Percentiles rank a stretch among this genome's conserved stretches.
phyloP scores from a whole-genome alignment of 2,329 filamentous ascomycete species.

The Apiospora saccharicola region DNA sequence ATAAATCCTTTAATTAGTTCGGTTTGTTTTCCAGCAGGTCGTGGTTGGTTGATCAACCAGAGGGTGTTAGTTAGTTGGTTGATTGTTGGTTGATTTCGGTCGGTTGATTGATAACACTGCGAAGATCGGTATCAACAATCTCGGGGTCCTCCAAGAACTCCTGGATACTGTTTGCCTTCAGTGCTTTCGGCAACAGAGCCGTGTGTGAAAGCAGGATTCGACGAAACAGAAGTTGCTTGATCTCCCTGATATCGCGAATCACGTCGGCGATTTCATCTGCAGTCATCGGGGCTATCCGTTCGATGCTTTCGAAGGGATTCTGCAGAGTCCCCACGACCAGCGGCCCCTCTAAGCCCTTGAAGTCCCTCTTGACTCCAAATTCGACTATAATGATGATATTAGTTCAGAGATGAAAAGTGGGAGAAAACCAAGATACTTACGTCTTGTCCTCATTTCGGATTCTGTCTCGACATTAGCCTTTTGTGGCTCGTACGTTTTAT shows the following conservation, averaged over 20 bases:
- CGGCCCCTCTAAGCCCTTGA: constrained; percentile 41
- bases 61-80: too few relatives aligned
- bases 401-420: too few relatives aligned
- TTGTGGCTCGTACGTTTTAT: constrained; percentile 38
- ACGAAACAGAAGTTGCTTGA: constrained; percentile 58
- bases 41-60: too few relatives aligned
- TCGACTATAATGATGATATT: neutral
- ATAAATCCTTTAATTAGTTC: too few relatives aligned
- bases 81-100: too few relatives aligned
- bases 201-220: constrained; percentile 54
- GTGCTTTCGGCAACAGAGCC: constrained; percentile 51
- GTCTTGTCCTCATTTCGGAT: constrained; percentile 43
- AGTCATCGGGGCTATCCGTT: constrained; percentile 47
- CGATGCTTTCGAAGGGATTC: constrained; percentile 38
- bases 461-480: constrained; percentile 52
- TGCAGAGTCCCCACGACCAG: constrained; percentile 44
- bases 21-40: too few relatives aligned
- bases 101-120: too few relatives aligned
- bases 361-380: constrained; percentile 45
- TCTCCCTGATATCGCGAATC: constrained; percentile 53
- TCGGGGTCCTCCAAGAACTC: constrained; percentile 52
- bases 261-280: constrained; percentile 52
- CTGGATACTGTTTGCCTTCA: constrained; percentile 52
- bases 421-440: neutral
- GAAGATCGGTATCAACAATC: constrained; percentile 50